Conservation (phyloP, 176 grass and related monocot species). For the Juncus effusus region DNA sequence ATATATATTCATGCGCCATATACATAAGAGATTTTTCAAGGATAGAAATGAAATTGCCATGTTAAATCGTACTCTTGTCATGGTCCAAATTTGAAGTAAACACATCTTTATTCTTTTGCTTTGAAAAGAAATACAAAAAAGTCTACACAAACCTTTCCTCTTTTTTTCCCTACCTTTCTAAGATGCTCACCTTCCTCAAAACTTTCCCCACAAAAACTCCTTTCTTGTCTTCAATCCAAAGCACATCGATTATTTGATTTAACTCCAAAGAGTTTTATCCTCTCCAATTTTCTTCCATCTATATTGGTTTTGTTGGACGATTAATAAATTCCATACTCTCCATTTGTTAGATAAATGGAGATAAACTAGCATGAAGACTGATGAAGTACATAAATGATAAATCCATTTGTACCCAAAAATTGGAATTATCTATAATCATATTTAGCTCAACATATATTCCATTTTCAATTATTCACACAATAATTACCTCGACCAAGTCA, state of each 20-base stretch:
- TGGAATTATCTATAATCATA: background rate
- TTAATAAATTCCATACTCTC: background rate
- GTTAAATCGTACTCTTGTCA: slow-evolving; percentile 5
- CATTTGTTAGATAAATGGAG: too few relatives aligned
- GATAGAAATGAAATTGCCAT: too few relatives aligned
- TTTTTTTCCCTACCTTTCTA: slow-evolving; percentile 20
- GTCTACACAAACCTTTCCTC: slow-evolving; percentile 20
- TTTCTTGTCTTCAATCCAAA: slow-evolving; percentile 14
- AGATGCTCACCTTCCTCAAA: slow-evolving; percentile 24
- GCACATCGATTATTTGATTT: slow-evolving; percentile 6
- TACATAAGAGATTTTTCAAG: too few relatives aligned
- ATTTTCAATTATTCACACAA: background rate
- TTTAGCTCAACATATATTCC: background rate
- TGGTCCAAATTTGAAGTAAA: slow-evolving; percentile 27
- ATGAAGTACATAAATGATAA: background rate
- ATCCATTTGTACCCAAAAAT: background rate
- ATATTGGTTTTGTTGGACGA: background rate
- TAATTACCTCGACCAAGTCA: background rate
- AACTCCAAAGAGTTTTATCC: background rate
- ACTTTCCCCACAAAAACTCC: slow-evolving; percentile 1
- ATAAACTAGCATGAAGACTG: too few relatives aligned
- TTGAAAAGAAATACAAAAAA: slow-evolving; percentile 28
- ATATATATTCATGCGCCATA: too few relatives aligned
- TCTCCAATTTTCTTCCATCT: background rate
- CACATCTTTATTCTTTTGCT: slow-evolving; percentile 29